These are phyloP conservation scores for Astrothelium macrocarpum DNA, from an alignment of 495 filamentous ascomycete genomes.

Conservation along the genomic window DNA sequence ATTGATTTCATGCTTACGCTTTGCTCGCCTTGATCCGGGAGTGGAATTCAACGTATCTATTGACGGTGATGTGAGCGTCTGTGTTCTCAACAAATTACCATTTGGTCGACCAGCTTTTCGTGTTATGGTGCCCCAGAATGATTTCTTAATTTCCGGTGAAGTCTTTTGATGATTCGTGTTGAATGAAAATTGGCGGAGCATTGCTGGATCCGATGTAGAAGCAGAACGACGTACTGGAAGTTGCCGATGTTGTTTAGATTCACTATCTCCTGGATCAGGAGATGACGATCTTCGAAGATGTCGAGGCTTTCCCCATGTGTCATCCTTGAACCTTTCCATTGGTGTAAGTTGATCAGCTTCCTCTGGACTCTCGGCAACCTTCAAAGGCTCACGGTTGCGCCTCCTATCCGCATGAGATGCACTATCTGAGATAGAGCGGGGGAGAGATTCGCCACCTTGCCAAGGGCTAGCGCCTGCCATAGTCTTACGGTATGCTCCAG, in stretches of 20 bases:
- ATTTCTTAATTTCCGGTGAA: neutral
- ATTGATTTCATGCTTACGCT: slow-evolving; percentile 23
- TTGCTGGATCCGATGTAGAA: neutral
- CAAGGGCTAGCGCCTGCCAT: slow-evolving; percentile 17
- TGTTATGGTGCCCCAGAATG: neutral
- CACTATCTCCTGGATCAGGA: neutral
- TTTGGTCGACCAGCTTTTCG: neutral
- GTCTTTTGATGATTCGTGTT: neutral
- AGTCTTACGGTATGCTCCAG: slow-evolving; percentile 28
- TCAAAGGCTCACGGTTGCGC: neutral
- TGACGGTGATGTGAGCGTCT: neutral
- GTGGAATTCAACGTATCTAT: slow-evolving; percentile 5
- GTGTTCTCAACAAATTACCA: neutral
- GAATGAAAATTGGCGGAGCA: neutral
- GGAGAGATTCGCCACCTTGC: slow-evolving; percentile 7
- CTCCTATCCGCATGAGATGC: neutral
- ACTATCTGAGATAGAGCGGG: slow-evolving; percentile 3
- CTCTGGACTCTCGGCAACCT: neutral
- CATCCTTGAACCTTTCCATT: slow-evolving; percentile 5
- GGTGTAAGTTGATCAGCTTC: slow-evolving; percentile 3
- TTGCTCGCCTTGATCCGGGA: slow-evolving; percentile 13
- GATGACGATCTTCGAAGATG: neutral
- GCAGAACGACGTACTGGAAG: neutral
- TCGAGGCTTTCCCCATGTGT: slow-evolving; percentile 3
- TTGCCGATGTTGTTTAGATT: neutral